Percentiles rank a stretch among this genome's conserved stretches.
Evolutionary conservation across 1,139 yeast species (phyloP).

Genomic region (Blastobotrys persicus): DNA sequence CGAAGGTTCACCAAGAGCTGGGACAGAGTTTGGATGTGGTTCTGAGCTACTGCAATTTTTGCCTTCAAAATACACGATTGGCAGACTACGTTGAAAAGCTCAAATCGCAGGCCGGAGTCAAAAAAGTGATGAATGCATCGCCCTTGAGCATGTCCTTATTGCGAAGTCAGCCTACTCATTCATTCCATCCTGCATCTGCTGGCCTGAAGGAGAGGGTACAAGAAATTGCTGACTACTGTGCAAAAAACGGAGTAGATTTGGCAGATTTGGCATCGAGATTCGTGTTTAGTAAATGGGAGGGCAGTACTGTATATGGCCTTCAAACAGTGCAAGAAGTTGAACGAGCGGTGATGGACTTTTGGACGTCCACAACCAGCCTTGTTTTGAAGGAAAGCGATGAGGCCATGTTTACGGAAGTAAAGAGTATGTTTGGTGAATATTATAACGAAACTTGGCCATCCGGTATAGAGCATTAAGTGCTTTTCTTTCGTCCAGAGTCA

Average conservation of each 20-base stretch:
- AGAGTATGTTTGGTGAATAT: conserved; percentile 48
- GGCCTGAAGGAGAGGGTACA: conserved; percentile 56
- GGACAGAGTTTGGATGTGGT: conserved; percentile 65
- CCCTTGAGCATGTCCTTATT: conserved; percentile 86
- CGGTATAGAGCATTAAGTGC: conserved; percentile 48
- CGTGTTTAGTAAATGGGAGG: conserved; percentile 63
- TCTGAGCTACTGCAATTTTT: conserved; percentile 77
- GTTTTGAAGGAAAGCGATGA: conserved; percentile 43
- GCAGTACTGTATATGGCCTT: conserved; percentile 74
- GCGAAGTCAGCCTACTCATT: conserved; percentile 61
- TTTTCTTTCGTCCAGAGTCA: conserved; percentile 1
- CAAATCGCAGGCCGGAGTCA: conserved; percentile 52
- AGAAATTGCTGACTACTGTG: conserved; percentile 49
- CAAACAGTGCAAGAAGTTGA: conserved; percentile 60
- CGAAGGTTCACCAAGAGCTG: conserved; percentile 39
- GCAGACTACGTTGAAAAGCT: conserved; percentile 51
- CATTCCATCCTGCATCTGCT: conserved; percentile 79
- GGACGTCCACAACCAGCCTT: conserved; percentile 44
- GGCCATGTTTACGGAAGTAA: conserved; percentile 46
- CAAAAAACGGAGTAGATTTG: conserved; percentile 51
- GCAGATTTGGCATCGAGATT: conserved; percentile 81
- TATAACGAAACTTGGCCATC: conserved; percentile 70
- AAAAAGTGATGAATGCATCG: conserved; percentile 69
- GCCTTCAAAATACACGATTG: conserved; percentile 71
- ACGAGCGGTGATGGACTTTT: conserved; percentile 58